Conservation (phyloP, 805 yeast genomes). For the Saccharomycopsis microspora region DNA sequence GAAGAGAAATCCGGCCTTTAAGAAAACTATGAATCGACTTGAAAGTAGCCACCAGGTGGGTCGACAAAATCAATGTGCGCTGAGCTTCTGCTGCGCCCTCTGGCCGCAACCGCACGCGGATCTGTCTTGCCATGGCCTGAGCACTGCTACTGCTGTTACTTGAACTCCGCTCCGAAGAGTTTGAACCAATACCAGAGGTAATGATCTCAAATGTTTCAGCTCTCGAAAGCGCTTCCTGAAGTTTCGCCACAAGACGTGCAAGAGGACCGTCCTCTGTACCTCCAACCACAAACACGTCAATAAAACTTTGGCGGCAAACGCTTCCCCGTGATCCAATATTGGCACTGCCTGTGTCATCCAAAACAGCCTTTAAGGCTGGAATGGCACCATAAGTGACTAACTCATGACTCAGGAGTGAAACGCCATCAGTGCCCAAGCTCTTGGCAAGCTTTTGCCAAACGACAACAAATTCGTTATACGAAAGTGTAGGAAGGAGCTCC, state of each 20-base stretch:
- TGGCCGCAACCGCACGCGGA: conserved; percentile 42
- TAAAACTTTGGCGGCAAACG: conserved; percentile 34
- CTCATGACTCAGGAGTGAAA: conserved; percentile 59
- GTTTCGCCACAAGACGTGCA: conserved; percentile 36
- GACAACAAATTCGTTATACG: conserved; percentile 22
- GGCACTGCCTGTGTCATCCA: conserved; percentile 19
- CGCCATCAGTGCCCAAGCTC: conserved; percentile 23
- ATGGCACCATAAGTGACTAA: conserved; percentile 59
- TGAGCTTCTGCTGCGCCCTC: conserved; percentile 15
- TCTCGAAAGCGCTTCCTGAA: conserved; percentile 67
- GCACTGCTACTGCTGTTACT: conserved; percentile 21
- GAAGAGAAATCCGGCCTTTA: conserved; percentile 28
- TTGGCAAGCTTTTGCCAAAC: conserved; percentile 30
- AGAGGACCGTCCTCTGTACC: conserved; percentile 24
- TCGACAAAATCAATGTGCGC: conserved; percentile 30
- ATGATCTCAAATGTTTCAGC: conserved; percentile 61
- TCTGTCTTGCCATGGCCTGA: conserved; percentile 58
- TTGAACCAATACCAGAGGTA: conserved; percentile 24
- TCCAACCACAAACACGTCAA: conserved; percentile 21
- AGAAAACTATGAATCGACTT: conserved; percentile 38
- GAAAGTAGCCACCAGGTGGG: conserved; percentile 53
- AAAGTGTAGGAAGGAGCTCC: conserved; percentile 1
- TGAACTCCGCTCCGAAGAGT: background rate
- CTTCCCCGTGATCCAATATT: conserved; percentile 21
- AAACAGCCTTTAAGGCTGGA: conserved; percentile 27